Conservation (phyloP, 192 early-diverging fungal species). For the Backusella tarrabulga region DNA sequence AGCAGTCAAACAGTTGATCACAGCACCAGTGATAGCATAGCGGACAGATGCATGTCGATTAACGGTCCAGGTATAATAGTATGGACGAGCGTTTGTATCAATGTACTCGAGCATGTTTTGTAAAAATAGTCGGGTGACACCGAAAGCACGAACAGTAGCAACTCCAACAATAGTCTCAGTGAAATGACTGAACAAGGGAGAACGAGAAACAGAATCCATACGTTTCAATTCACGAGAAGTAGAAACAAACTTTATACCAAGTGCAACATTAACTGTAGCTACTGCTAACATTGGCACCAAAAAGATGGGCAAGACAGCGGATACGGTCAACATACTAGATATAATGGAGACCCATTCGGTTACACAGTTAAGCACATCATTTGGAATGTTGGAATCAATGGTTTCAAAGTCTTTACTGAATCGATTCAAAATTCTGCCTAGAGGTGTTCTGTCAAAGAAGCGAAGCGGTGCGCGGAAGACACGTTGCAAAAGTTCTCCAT, state of each 20-base stretch:
- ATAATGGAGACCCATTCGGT: constrained; percentile 6
- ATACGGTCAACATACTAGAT: constrained; percentile 9
- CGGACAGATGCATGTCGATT: constrained; percentile 82
- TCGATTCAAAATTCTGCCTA: constrained; percentile 80
- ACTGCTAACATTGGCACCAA: neutral
- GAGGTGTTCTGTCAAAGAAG: constrained; percentile 82
- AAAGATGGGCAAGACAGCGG: neutral
- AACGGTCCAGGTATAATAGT: constrained; percentile 72
- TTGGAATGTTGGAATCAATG: constrained; percentile 32
- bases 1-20: constrained; percentile 66
- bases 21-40: constrained; percentile 64
- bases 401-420: constrained; percentile 69
- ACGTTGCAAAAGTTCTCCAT: constrained; percentile 48
- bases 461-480: constrained; percentile 66
- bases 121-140: constrained; percentile 61
- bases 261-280: neutral
- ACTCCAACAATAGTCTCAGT: constrained; percentile 76
- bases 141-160: constrained; percentile 81
- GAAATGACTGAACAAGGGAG: constrained; percentile 76
- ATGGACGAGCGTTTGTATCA: constrained; percentile 74
- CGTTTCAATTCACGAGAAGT: constrained; percentile 90
- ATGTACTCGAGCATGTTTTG: constrained; percentile 55
- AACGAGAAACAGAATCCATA: constrained; percentile 69
- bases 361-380: constrained; percentile 12
- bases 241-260: constrained; percentile 62